A percentile compares a stretch with the other conserved stretches of the same genome.
These are phyloP conservation scores for Poteriospumella lacustris DNA, from an alignment of 108 stramenopile genomes.

Conservation along the genomic window DNA sequence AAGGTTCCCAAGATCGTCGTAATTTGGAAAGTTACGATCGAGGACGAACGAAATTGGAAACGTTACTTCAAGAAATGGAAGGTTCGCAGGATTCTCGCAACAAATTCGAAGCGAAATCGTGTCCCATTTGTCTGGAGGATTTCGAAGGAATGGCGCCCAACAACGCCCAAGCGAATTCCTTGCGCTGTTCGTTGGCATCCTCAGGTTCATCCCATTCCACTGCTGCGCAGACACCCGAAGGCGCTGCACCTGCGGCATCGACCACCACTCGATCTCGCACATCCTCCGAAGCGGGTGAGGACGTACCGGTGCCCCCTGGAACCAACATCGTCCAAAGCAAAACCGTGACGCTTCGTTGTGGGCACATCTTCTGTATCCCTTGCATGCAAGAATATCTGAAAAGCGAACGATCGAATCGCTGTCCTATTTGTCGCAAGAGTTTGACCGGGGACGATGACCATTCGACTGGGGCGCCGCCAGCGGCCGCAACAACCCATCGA, in stretches of 20 bases:
- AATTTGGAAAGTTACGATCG: too few species aligned
- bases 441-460: too few species aligned
- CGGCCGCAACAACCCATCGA: too few species aligned
- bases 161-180: not conserved
- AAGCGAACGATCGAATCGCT: not conserved
- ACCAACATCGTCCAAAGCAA: too few species aligned
- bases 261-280: not conserved
- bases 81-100: too few species aligned
- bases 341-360: not conserved
- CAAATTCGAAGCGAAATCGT: too few species aligned
- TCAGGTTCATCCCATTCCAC: not conserved
- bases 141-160: not conserved
- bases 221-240: too few species aligned
- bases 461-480: too few species aligned
- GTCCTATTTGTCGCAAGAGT: slow-evolving; percentile 19
- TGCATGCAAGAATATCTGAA: not conserved
- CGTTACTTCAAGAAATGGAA: too few species aligned
- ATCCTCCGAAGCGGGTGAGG: not conserved
- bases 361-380: not conserved
- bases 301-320: not conserved
- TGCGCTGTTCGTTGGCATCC: not conserved
- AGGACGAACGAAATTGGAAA: too few species aligned
- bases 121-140: slow-evolving; percentile 23
- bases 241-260: too few species aligned
- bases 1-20: too few species aligned